phyloP scores from a whole-genome alignment of 805 yeast species.

The Zygosaccharomyces rouxii region DNA sequence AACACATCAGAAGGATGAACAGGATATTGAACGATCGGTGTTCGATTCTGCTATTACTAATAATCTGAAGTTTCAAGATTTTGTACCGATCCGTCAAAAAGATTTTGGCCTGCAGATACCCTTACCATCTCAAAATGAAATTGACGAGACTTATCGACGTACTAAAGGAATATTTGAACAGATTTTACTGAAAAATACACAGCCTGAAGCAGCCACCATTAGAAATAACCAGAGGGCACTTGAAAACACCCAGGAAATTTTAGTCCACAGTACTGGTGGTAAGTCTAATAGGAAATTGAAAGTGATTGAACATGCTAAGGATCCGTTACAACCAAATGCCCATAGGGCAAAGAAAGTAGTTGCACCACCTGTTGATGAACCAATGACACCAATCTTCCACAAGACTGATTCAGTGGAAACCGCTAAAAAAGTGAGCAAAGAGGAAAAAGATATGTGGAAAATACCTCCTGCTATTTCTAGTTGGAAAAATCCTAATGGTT shows the following conservation, averaged over 20 bases:
- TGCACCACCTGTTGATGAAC: conserved; percentile 48
- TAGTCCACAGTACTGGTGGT: conserved; percentile 34
- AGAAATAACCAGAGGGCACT: conserved; percentile 26
- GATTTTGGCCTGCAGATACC: conserved; percentile 39
- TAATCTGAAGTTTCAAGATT: conserved; percentile 45
- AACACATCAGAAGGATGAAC: conserved; percentile 7
- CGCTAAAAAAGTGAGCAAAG: conserved; percentile 47
- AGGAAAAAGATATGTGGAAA: conserved; percentile 75
- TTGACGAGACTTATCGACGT: conserved; percentile 44
- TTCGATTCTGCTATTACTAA: conserved; percentile 15
- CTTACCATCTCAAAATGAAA: conserved; percentile 44
- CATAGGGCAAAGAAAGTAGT: conserved; percentile 65
- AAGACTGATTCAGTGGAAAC: conserved; percentile 46
- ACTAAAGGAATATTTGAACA: conserved; percentile 54
- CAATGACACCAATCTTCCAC: conserved; percentile 71
- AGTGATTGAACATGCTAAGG: conserved; percentile 50
- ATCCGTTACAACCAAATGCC: conserved; percentile 83
- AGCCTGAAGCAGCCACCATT: conserved; percentile 24
- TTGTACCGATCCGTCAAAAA: conserved; percentile 56
- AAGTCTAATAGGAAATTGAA: conserved; percentile 48
- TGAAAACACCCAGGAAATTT: conserved; percentile 41
- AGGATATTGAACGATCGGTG: conserved; percentile 1
- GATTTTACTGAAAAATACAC: conserved; percentile 43
- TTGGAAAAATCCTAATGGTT: conserved; percentile 94
- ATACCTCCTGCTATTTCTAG: conserved; percentile 90